Base-by-base conservation (phyloP, 768 basidiomycete genomes). In the Boletus reticulatus region DNA sequence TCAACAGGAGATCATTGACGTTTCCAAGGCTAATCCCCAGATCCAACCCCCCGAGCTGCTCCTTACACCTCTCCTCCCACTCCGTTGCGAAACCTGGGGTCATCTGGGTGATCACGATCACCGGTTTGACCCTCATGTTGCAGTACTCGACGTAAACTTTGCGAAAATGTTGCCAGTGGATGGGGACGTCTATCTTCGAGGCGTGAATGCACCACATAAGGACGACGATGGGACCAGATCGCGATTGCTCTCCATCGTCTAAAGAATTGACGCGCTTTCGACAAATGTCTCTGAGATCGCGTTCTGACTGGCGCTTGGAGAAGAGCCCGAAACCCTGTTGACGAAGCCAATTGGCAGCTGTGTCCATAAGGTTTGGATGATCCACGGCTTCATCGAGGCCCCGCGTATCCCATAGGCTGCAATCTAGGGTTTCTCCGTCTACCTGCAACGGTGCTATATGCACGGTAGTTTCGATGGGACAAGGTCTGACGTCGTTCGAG, bases 161-260 rank as follows among this genome's bases (percentile, higher is more conserved):
- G 62, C 62, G 59, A 58, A 67, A 67, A 29, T 67, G 64, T 13
- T 53, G 53, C 66, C 66, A 67, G 43, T 69, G 65, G 32, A 56
- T 56, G 11, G 62, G 58, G 42, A 67, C 56, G 19, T 62, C 64
- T 45, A 69, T 69, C 56, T 67, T 69, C 6, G 62, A 67, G 39
- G 66, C 66, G n/a, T 62, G 62, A 19, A 67, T 69, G n/a, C 66
- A 67, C 66, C 66, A 69, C 51, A 69, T 56, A 8, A 69, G 59
- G 51, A 66, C 27, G 48, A 65, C 41, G 49, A 20, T 44, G 43
- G 62, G 24, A 43, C 51, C 17, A 14, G 60, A 32, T 43, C 7
- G 44, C 12, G 53, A 29, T 34, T 50, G 36, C 19, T 60, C 58
- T 48, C 55, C 52, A 16, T 56, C 61, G 6, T 44, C 20, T 11